Evolutionary conservation across 208 protist genomes (phyloP), one percentile per base, ranked within the genome.

Genomic region (Phytomonas serpens): DNA sequence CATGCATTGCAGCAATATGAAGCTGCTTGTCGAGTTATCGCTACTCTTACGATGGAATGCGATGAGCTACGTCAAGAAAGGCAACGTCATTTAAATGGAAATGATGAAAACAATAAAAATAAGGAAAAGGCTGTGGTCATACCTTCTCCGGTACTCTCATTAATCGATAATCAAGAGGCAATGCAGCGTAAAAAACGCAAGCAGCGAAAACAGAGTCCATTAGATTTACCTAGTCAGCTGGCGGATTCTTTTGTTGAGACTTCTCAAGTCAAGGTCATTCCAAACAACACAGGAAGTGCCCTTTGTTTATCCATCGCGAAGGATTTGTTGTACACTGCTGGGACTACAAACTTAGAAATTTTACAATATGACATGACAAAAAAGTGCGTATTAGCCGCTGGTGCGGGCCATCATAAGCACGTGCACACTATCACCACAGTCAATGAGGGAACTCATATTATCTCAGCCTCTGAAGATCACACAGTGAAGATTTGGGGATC

Each of bases 1-100:
- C 97, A 99, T 78, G 87, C 98, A 7, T 80, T 99, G 67, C 99
- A 99, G 76, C 97, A 99, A 87, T 97, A 99, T 79, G 98, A 99
- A 78, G 98, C 98, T 37, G 97, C 99, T 4, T 99, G 97, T 80
- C 84, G 98, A 27, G 98, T 99, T 29, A 99, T 99, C 69, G 98
- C 98, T 4, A 89, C 91, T 61, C 82, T 99, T 30, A 94, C 92
- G 34, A 84, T 87, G 52, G 87, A 96, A 67, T 64, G 82, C 36
- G 87, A 94, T 23, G 57, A 27, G 5, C 74, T 83, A 16, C 77
- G 61, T 3, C 6, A 67, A 62, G 13, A 32, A 64, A 9, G 74
- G 67, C 29, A 42, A 31, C 11, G 66, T 51, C 27, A 70, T 13
- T 57, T 19, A 27, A 57, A 74, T 29, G 76, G 67, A 16, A 68